A percentile compares a stretch with the other conserved stretches of the same genome.
Evolutionary conservation across 2,329 filamentous ascomycete species (phyloP).

Genomic region (Penicillium hesseltinei): DNA sequence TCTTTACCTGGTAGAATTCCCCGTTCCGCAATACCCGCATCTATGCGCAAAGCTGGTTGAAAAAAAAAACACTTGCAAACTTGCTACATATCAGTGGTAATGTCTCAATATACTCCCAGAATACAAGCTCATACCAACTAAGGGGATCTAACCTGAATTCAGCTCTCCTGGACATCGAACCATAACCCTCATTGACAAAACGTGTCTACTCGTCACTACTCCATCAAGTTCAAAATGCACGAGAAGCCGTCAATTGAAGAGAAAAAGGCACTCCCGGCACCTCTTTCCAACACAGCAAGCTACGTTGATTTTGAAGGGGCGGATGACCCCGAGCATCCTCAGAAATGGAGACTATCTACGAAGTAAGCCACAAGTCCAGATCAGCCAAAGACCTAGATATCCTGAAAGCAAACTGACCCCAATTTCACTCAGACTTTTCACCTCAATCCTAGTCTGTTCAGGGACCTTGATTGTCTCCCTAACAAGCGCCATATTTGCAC

Average conservation of each 20-base stretch:
- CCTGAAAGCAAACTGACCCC: background rate
- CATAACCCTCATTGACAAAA: background rate
- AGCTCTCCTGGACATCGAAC: background rate
- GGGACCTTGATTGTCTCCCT: conserved; percentile 53
- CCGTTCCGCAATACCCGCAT: conserved; percentile 6
- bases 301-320: conserved; percentile 56
- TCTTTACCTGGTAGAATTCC: no score
- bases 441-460: conserved; percentile 34
- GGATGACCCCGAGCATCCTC: conserved; percentile 52
- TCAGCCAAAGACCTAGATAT: background rate
- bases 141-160: background rate
- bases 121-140: background rate
- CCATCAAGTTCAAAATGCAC: background rate
- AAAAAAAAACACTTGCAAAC: background rate
- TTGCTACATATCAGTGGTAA: background rate
- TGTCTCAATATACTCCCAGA: background rate
- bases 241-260: conserved; percentile 19
- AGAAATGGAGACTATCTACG: conserved; percentile 50
- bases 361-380: conserved; percentile 36
- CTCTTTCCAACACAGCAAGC: conserved; percentile 48
- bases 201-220: background rate
- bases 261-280: conserved; percentile 50
- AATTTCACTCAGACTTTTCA: conserved; percentile 17
- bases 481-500: conserved; percentile 63
- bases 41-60: background rate